Evolutionary conservation across 192 early-diverging fungal genomes (phyloP), one percentile per base, ranked within the genome.

Genomic region (Mortierella claussenii): DNA sequence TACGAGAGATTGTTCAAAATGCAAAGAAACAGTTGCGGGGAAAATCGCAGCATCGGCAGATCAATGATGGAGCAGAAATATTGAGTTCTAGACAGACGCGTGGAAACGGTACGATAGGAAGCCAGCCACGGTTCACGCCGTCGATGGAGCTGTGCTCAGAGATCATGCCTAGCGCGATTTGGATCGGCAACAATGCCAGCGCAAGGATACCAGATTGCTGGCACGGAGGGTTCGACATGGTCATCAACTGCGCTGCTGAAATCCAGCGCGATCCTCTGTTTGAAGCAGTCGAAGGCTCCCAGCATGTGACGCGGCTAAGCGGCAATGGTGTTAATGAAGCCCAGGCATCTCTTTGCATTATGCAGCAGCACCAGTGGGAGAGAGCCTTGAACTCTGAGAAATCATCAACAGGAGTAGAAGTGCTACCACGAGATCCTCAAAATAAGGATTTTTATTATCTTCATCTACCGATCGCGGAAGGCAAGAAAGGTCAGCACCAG

Each of bases 401-500:
- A 28, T 5, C 49, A 1, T 20, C 49, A 12, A 27, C 49, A 50
- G 54, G 17, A 4, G 26, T 33, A 20, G 33, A 1, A 34, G 5
- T 44, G 18, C 61, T 55, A 12, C 4, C 31, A 13, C 21, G n/a
- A 13, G 44, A 8, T 26, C 15, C 56, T 1, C 48, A 17, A 21
- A 46, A 20, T 6, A 59, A 66, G 24, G 37, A 67, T 9, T 62
- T 36, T 26, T 57, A 58, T 12, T 95, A 94, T 71, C 40, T 96
- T 28, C 91, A 86, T 60, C 57, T 97, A 49, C 78, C 87, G 5
- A 94, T 97, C 52, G 91, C 92, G 0, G 93, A 95, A 64, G 93
- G 95, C n/a, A 97, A 97, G 71, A 89, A 88, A 51, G 95, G 95
- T 6, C 92, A 94, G 74, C 74, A 86, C 27, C 80, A 65, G 27